phyloP scores from a whole-genome alignment of 2,329 filamentous ascomycete species.

The Cytospora leucostoma region DNA sequence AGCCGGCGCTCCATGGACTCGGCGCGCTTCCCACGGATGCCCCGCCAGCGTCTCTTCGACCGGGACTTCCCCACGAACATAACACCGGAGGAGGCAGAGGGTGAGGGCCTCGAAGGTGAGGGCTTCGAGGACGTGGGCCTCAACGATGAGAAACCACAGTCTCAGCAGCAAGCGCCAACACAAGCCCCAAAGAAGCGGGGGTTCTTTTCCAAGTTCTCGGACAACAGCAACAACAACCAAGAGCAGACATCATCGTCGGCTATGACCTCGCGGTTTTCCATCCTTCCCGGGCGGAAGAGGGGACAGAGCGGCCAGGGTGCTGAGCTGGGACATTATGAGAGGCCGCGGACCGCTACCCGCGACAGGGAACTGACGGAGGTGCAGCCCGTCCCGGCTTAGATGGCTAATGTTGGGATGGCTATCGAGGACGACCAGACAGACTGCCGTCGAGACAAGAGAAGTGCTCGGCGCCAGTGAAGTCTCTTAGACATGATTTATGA shows the following conservation, averaged over 20 bases:
- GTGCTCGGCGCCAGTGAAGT: not conserved
- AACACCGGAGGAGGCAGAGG: conserved; percentile 55
- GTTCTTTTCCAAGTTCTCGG: conserved; percentile 80
- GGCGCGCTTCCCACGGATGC: conserved; percentile 61
- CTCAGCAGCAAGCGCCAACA: conserved; percentile 39
- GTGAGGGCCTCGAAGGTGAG: conserved; percentile 39
- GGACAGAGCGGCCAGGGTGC: conserved; percentile 70
- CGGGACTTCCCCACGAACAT: conserved; percentile 57
- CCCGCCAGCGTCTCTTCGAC: conserved; percentile 60
- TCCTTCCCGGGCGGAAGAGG: conserved; percentile 68
- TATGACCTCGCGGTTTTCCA: conserved; percentile 61
- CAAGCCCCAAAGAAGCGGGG: conserved; percentile 62
- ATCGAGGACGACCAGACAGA: conserved; percentile 2
- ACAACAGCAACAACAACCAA: conserved; percentile 44
- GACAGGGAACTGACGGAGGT: conserved; percentile 25
- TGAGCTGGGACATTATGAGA: conserved; percentile 68
- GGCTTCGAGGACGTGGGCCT: conserved; percentile 89
- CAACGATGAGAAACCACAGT: conserved; percentile 69
- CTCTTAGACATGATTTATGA: not conserved
- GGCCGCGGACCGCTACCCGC: conserved; percentile 33
- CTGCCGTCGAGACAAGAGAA: not conserved
- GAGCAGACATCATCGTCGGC: conserved; percentile 39
- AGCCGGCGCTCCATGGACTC: conserved; percentile 81
- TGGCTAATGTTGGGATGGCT: conserved; percentile 6
- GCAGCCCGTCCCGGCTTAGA: conserved; percentile 22